Conservation (phyloP, 2,329 filamentous ascomycete species). For the Xylariaceae sp. region DNA sequence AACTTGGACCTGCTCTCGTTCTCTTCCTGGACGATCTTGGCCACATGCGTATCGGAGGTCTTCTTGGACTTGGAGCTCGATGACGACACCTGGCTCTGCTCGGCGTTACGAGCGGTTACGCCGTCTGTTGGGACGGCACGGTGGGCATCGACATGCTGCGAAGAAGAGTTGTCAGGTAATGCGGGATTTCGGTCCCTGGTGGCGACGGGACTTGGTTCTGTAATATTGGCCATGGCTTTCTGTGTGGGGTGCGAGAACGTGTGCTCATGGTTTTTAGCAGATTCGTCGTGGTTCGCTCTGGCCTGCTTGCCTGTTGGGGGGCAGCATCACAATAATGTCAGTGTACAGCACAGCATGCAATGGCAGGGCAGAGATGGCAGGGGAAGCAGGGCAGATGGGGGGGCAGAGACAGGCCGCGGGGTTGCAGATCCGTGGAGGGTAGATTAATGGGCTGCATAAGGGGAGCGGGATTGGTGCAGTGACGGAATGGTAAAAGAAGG, state of each 20-base stretch:
- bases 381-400: too few relatives aligned
- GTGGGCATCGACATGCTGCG: conserved; percentile 55
- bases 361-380: conserved; percentile 7
- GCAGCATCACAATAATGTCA: conserved; percentile 31
- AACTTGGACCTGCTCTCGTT: conserved; percentile 80
- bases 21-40: conserved; percentile 86
- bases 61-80: conserved; percentile 37
- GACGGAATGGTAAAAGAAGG: neutral
- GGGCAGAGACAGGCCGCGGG: neutral
- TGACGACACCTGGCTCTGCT: conserved; percentile 49
- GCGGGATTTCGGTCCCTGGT: conserved; percentile 44
- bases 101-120: conserved; percentile 57
- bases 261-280: conserved; percentile 49
- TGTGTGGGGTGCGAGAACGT: conserved; percentile 42
- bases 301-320: conserved; percentile 72
- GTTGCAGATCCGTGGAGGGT: conserved; percentile 12
- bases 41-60: conserved; percentile 64
- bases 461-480: neutral
- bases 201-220: conserved; percentile 38
- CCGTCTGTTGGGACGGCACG: conserved; percentile 63
- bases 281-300: conserved; percentile 54
- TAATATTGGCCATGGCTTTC: conserved; percentile 47
- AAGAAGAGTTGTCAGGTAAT: conserved; percentile 55
- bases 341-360: conserved; percentile 21
- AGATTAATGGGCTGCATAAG: neutral